Evolutionary conservation across 495 filamentous ascomycete species (phyloP), one percentile per base, ranked within the genome.

Genomic region (Penicillium coffeae): DNA sequence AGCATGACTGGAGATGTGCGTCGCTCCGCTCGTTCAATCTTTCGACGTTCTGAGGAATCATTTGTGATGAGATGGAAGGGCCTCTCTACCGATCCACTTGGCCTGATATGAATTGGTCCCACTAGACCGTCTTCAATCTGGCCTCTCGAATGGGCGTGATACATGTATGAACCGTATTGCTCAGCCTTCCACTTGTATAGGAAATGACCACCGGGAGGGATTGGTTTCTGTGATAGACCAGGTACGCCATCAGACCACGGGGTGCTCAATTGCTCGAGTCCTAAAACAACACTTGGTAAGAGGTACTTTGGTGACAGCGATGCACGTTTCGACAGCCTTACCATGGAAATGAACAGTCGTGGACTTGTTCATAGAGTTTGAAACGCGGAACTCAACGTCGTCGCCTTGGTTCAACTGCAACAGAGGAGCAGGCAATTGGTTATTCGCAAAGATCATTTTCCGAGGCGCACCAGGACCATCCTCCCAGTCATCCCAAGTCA

Each of bases 391-490:
- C 35, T 77, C 67, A 47, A 81, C 74, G 21, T 67, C 69, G 56
- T 83, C 79, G 3, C 77, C 79, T 65, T 81, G 72, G 51, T 80
- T 75, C 2, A 77, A 62, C 35, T 75, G 68, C 35, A 83, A 70
- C 14, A 71, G 32, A 0, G 78, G 80, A 0, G 75, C 78, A 0
- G 80, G 80, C 44, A 75, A 82, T 4, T 75, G 72, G n/a, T 72
- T 75, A 62, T 83, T 83, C 39, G 79, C 67, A 16, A 81, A 72
- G 8, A 82, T 30, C 25, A 65, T 33, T 79, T 65, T 4, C 30
- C n/a, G 3, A 12, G 72, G 49, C 14, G 70, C 48, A 16, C 40
- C 37, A 5, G 54, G 35, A 33, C 72, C 72, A 59, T 72, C 62
- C 0, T 69, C 50, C 1, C 62, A 49, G 2, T 39, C 52, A 12